A percentile compares a stretch with the other conserved stretches of the same genome.
Evolutionary conservation across 2,329 filamentous ascomycete species (phyloP).

Genomic region (Colletotrichum chlorophyti): DNA sequence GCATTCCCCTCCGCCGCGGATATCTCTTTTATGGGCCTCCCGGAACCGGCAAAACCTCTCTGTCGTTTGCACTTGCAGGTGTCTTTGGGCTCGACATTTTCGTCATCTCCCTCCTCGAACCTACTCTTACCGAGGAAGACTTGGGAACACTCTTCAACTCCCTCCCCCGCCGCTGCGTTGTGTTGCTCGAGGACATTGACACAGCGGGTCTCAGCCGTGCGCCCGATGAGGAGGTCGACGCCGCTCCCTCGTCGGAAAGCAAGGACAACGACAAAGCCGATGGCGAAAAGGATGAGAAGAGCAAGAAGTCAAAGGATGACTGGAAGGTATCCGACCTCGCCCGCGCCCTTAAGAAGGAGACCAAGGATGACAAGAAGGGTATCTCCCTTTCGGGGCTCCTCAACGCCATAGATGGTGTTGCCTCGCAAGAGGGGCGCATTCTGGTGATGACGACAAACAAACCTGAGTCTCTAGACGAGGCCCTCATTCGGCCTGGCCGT

Average conservation of each 20-base stretch:
- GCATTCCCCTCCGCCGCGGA: slow-evolving; percentile 78
- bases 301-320: slow-evolving; percentile 32
- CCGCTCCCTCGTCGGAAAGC: slow-evolving; percentile 7
- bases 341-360: slow-evolving; percentile 48
- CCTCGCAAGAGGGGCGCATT: slow-evolving; percentile 78
- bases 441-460: slow-evolving; percentile 86
- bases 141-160: slow-evolving; percentile 64
- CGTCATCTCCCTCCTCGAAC: slow-evolving; percentile 63
- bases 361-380: slow-evolving; percentile 47
- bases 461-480: slow-evolving; percentile 75
- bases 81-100: slow-evolving; percentile 73
- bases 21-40: slow-evolving; percentile 81
- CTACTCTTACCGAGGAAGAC: slow-evolving; percentile 67
- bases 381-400: slow-evolving; percentile 81
- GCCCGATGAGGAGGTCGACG: slow-evolving; percentile 38
- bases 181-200: slow-evolving; percentile 75
- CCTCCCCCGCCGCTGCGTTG: slow-evolving; percentile 68
- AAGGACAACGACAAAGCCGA: slow-evolving; percentile 2
- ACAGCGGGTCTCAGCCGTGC: slow-evolving; percentile 64
- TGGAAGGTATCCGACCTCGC: slow-evolving; percentile 50
- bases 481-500: slow-evolving; percentile 70
- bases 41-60: slow-evolving; percentile 75
- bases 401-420: slow-evolving; percentile 85
- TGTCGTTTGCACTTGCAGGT: slow-evolving; percentile 70
- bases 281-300: slow-evolving; percentile 29